Conservation (phyloP, 2,329 filamentous ascomycete genomes). For the Sclerotinia glacialis region DNA sequence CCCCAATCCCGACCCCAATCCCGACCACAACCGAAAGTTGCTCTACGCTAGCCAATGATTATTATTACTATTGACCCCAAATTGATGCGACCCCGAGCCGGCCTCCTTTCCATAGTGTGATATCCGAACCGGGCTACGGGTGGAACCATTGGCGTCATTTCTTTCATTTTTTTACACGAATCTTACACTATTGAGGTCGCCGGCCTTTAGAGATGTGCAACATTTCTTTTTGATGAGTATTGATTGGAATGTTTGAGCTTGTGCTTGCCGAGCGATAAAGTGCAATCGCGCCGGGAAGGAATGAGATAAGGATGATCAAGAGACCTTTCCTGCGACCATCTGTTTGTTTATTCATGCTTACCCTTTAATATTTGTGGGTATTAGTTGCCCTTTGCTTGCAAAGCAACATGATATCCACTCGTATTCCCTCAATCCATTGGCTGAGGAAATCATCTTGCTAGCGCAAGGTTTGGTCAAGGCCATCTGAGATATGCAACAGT, state of each 20-base stretch:
- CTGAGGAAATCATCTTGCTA: background rate
- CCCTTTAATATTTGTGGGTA: background rate
- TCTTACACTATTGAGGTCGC: conserved; percentile 1
- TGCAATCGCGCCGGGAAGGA: too few species aligned
- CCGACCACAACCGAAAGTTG: background rate
- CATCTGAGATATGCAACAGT: conserved; percentile 9
- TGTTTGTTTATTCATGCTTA: background rate
- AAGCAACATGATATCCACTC: background rate
- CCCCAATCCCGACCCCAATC: background rate
- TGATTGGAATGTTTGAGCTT: background rate
- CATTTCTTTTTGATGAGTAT: background rate
- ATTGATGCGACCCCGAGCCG: conserved; percentile 11
- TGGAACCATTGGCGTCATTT: background rate
- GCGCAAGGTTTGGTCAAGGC: conserved; percentile 2
- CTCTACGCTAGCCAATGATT: background rate
- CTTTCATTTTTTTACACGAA: background rate
- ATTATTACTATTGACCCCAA: too few species aligned
- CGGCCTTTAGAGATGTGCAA: conserved; percentile 3
- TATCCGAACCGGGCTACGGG: background rate
- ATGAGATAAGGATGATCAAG: background rate
- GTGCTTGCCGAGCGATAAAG: background rate
- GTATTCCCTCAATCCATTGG: background rate
- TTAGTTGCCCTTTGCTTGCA: background rate
- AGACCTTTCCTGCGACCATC: background rate
- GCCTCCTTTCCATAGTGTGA: background rate